Evolutionary conservation across 169 alveolate species (phyloP).

Genomic region (Plasmodium fragile): DNA sequence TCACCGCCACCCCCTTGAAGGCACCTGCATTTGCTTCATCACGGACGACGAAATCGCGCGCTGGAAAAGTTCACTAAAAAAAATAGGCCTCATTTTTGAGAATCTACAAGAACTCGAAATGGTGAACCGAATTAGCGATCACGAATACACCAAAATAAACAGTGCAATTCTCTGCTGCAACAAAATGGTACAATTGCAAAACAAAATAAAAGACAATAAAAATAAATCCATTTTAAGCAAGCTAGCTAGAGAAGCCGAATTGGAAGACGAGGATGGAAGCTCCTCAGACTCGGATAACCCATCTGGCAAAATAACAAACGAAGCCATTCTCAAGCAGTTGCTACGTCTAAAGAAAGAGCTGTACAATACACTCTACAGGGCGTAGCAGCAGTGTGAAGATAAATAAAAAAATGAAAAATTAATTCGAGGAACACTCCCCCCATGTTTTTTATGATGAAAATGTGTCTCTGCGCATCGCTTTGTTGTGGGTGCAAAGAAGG

Average conservation of each 20-base stretch:
- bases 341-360: constrained; percentile 38
- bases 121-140: constrained; percentile 11
- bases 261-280: constrained; percentile 43
- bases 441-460: neutral
- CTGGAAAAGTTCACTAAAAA: constrained; percentile 35
- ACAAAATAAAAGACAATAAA: constrained; percentile 15
- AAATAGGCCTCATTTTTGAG: constrained; percentile 49
- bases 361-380: constrained; percentile 18
- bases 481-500: neutral
- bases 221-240: constrained; percentile 9
- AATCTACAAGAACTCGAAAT: constrained; percentile 31
- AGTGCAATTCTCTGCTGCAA: constrained; percentile 29
- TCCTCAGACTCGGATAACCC: constrained; percentile 43
- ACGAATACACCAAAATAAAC: constrained; percentile 18
- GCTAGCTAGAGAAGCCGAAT: constrained; percentile 56
- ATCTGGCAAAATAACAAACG: constrained; percentile 12
- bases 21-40: constrained; percentile 58
- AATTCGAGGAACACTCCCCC: neutral
- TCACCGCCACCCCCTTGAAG: neutral
- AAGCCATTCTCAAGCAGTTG: constrained; percentile 9
- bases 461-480: neutral
- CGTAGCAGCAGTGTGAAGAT: neutral
- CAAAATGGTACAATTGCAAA: constrained; percentile 47
- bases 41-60: constrained; percentile 35
- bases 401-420: neutral